These are phyloP conservation scores for Apiospora malaysiana DNA, from an alignment of 2,329 filamentous ascomycete genomes.

Conservation along the genomic window DNA sequence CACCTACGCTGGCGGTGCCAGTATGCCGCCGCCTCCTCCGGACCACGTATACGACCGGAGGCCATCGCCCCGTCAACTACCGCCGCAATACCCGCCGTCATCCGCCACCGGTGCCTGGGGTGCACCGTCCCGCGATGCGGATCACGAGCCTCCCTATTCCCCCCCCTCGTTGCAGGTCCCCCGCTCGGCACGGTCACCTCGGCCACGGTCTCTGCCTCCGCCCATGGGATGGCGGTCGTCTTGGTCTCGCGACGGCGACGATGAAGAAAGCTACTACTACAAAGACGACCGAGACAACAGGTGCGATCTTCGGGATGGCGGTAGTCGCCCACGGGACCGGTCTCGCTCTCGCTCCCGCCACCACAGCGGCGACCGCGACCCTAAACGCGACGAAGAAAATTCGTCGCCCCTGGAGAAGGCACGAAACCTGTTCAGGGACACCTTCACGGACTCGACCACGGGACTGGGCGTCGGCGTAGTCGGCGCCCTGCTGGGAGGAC, in stretches of 20 bases:
- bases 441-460: slow-evolving; percentile 54
- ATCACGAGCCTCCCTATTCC: slow-evolving; percentile 42
- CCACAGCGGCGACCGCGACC: neutral
- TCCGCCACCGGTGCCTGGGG: neutral
- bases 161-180: slow-evolving; percentile 32
- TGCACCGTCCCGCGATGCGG: slow-evolving; percentile 23
- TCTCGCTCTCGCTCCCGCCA: neutral
- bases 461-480: slow-evolving; percentile 59
- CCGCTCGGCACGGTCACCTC: slow-evolving; percentile 30
- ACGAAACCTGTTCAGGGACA: slow-evolving; percentile 48
- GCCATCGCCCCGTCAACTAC: neutral
- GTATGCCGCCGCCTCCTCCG: neutral
- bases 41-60: slow-evolving; percentile 13
- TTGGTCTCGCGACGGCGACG: slow-evolving; percentile 22
- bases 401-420: slow-evolving; percentile 46
- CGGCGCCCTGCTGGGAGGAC: slow-evolving; percentile 59
- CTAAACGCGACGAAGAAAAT: slow-evolving; percentile 13
- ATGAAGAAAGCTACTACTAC: slow-evolving; percentile 21
- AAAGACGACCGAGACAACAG: slow-evolving; percentile 3
- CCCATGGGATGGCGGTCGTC: slow-evolving; percentile 21
- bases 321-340: neutral
- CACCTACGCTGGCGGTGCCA: slow-evolving; percentile 13
- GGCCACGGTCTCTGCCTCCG: slow-evolving; percentile 38
- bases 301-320: neutral
- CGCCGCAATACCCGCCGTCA: slow-evolving; percentile 11